Evolutionary conservation across 1,284 basidiomycete genomes (phyloP).

Genomic region (Neonothopanus nambi): DNA sequence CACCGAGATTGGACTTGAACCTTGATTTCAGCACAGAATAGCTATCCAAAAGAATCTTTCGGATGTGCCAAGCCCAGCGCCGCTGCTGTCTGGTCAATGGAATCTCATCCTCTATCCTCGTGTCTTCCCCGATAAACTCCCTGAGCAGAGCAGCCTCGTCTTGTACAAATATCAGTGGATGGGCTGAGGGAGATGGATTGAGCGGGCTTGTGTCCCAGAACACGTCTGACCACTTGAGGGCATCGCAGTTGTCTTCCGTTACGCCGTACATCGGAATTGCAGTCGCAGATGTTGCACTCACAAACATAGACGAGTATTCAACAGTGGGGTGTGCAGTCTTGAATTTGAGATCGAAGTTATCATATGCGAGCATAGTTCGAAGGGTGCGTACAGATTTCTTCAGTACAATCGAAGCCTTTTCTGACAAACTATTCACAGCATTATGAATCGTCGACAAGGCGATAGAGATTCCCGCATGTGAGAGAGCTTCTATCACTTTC

Average conservation of each 20-base stretch:
- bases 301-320: conserved; percentile 5
- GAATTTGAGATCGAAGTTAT: conserved; percentile 13
- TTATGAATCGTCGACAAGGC: not conserved
- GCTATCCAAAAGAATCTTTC: too few species aligned
- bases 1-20: not conserved
- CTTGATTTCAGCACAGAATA: too few species aligned
- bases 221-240: not conserved
- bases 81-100: too few species aligned
- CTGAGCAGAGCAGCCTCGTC: too few species aligned
- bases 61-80: too few species aligned
- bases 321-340: conserved; percentile 2
- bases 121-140: too few species aligned
- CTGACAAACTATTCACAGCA: conserved; percentile 3
- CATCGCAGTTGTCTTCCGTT: not conserved
- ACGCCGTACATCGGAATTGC: conserved; percentile 3
- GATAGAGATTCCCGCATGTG: conserved; percentile 10
- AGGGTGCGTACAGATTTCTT: not conserved
- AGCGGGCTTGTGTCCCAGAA: not conserved
- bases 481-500: conserved; percentile 11
- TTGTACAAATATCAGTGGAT: not conserved
- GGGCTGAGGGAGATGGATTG: not conserved
- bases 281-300: conserved; percentile 8
- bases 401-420: not conserved
- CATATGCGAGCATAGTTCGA: not conserved
- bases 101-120: too few species aligned